Conservation (phyloP, 768 basidiomycete species). For the Leccinum subtestaceum region DNA sequence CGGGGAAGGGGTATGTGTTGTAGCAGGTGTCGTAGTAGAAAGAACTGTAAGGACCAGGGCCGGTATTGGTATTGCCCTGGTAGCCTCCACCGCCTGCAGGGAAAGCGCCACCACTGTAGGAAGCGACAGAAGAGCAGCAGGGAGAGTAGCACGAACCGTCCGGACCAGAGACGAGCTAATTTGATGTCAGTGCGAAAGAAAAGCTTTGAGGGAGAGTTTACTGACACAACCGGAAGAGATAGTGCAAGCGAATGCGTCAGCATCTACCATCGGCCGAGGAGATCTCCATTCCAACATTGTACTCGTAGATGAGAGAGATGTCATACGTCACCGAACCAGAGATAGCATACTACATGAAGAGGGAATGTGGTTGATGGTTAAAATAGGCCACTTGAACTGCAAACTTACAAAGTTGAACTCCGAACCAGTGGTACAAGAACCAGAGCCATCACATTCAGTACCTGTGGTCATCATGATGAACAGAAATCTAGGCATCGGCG, state of each 20-base stretch:
- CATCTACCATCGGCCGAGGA: slow-evolving; percentile 26
- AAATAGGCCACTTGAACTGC: neutral
- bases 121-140: slow-evolving; percentile 27
- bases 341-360: slow-evolving; percentile 16
- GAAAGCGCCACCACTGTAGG: slow-evolving; percentile 27
- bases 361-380: too few species aligned
- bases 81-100: slow-evolving; percentile 28
- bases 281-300: slow-evolving; percentile 35
- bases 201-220: neutral
- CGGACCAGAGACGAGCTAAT: slow-evolving; percentile 29
- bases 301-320: slow-evolving; percentile 34
- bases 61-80: slow-evolving; percentile 16
- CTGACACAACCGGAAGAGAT: slow-evolving; percentile 32
- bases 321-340: slow-evolving; percentile 31
- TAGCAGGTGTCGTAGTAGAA: slow-evolving; percentile 29
- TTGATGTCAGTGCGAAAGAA: neutral
- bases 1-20: slow-evolving; percentile 34
- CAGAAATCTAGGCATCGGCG: too few species aligned
- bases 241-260: slow-evolving; percentile 30
- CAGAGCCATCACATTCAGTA: slow-evolving; percentile 23
- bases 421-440: slow-evolving; percentile 25
- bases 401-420: slow-evolving; percentile 31
- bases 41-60: slow-evolving; percentile 29
- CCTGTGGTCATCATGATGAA: slow-evolving; percentile 25
- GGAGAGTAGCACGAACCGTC: slow-evolving; percentile 25